Base-by-base conservation (phyloP, 129 eudicot genomes). In the Arctium lappa region DNA sequence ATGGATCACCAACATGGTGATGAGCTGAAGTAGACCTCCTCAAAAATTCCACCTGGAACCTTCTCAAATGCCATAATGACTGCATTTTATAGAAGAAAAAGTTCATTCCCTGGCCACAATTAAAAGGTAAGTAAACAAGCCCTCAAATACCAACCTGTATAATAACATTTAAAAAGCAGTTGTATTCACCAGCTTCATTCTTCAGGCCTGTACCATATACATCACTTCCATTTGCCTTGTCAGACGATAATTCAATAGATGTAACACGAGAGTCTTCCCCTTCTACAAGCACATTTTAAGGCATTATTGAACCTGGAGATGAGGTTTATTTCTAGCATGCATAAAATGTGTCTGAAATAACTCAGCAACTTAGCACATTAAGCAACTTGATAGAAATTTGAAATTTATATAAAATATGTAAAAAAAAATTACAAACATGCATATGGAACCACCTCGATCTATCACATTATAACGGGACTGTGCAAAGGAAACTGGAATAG, bases 111-210 rank as follows among this genome's bases (percentile, higher is more conserved):
- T 37, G 79, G 12, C 31, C 33, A 18, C 6, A 40, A 60, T 29
- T 16, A 33, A 62, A 62, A 69, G 10, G 39, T 18, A 39, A 53
- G 63, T 53, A 34, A 39, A 60, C 10, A 27, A 11, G 63, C 63
- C 63, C 63, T 53, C 63, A 4, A 15, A 46, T 2, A 46, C 32
- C 39, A 73, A 95, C 99, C 99, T 95, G 99, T 84, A 95, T 95
- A 40, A 95, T 93, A 82, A 95, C 99, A 87, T 95, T 95, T 39
- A 95, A 89, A 85, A 95, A 95, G 82, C 99, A 95, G 88, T 95
- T 95, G 85, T 95, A 95, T 95, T 95, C 97, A 77, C 99, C 99
- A 84, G 90, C 89, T 91, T 93, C 97, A 80, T 95, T 95, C 86
- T 86, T 89, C 76, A 95, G 85, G 76, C 99, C 99, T 32, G 94